Base-by-base conservation (phyloP, 257 asterid genomes). In the Ligustrum vulgare region DNA sequence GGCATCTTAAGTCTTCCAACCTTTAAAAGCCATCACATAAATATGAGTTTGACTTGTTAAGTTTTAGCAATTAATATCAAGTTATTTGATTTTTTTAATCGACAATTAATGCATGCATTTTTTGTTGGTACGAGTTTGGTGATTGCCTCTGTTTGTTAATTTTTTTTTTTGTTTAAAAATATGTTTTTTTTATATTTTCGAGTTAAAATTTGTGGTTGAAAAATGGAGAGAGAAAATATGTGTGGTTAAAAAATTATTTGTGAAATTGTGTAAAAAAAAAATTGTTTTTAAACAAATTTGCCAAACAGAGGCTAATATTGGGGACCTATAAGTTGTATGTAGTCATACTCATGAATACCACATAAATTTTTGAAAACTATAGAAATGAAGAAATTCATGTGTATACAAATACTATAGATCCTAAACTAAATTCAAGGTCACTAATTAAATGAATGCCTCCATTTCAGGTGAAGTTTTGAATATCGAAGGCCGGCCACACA, bases 391-490 rank as follows among this genome's bases (percentile, higher is more conserved):
- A 54, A 20, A 54, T 6, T 54, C 31, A 54, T 20, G 31, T n/a
- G 64, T 7, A 6, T 5, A 47, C 20, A 47, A 39, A 8, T n/a
- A 58, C n/a, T 20, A 58, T 22, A 56, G 63, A 58, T 23, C 34
- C 66, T 60, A 60, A 8, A 60, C 66, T 11, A 60, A 60, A 60
- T 54, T 6, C 4, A 18, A 18, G 63, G 18, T 60, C 34, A 60
- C 16, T 60, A 60, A 60, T 15, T 60, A 60, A 60, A 20, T 10
- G 66, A 60, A 7, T 23, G 66, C 66, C 66, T 60, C 34, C 66
- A 60, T 60, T 60, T 58, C 33, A 20, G 66, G 66, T 58, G 66
- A 58, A 58, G 33, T 58, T 22, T 58, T 58, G 32, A 58, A 58
- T 20, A 23, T 58, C 16, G 2, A 58, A 56, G 66, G 66, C 32